Evolutionary conservation across 306 rosid genomes (phyloP), one percentile per base, ranked within the genome.

Genomic region (Amphicarpaea edgeworthii): DNA sequence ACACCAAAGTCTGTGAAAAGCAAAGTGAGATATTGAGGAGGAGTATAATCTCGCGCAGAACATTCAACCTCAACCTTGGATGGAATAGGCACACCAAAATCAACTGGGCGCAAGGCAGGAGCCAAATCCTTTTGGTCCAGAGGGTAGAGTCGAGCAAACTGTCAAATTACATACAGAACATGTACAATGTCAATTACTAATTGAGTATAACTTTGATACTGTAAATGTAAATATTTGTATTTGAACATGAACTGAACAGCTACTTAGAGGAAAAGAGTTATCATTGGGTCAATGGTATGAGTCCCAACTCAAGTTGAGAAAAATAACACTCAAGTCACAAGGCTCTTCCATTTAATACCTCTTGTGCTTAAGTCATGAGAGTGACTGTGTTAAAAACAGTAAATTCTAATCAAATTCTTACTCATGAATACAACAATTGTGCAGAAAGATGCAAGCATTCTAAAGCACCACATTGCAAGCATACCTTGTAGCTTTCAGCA

Each of bases 401-500:
- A 28, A 1, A 9, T 9, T 10, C n/a, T 54, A 23, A 54, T 21
- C n/a, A 57, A 57, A 57, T 57, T 57, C 16, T 5, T 5, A 12
- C 3, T 23, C 1, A 57, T 4, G 28, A 76, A 12, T 47, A 20
- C 55, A 40, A 51, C 32, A 45, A 49, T 37, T 17, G 19, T 15
- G 62, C 70, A 50, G 21, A 79, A 68, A 47, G 34, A 40, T 42
- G 72, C 78, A 58, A 17, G 34, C 40, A 51, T 43, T 21, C 60
- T 57, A 28, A 64, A 68, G 46, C 59, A 78, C 60, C 43, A 20
- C 16, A 83, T 41, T 40, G 82, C 23, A 70, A 40, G 11, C n/a
- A 15, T 72, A 94, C 98, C 97, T 92, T 92, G 86, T 90, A 95
- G 87, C 98, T 95, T 87, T 95, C 98, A 46, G 97, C 98, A 57